Base-by-base conservation (phyloP, 148 eudicot species). In the Nyssa sinensis region DNA sequence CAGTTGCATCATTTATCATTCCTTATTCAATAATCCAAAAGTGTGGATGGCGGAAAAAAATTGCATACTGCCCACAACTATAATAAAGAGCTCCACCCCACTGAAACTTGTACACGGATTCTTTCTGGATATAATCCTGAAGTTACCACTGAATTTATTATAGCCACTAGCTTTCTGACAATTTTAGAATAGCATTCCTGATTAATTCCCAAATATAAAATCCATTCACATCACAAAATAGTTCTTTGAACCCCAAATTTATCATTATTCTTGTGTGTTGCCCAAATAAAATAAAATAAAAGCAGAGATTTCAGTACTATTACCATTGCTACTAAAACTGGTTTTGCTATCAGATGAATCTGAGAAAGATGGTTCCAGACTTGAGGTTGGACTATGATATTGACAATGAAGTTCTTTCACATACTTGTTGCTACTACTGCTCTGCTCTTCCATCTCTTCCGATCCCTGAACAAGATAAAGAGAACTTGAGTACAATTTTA, bases 361-460 rank as follows among this genome's bases (percentile, higher is more conserved):
- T 14, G 93, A 87, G 74, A 81, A 74, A 69, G 89, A 90, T 44
- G 87, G 84, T 70, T 84, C 88, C 67, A 80, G 83, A 84, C 83
- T 81, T 37, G 85, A 78, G 47, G 60, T 68, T 68, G 77, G 64
- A 58, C 75, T 66, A 59, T 67, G 49, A 66, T 77, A 77, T 37
- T 16, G 87, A 32, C 27, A 55, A 70, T 79, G 67, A 44, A 65
- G 81, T 70, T 86, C 84, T 61, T 72, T 69, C 58, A 72, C 75
- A 64, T 41, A 68, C 51, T 77, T 84, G 81, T 29, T 63, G 30
- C 83, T 75, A 78, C 65, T 73, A 66, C 51, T 67, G 66, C 51
- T 75, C 34, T 77, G 81, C 61, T 77, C 86, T 71, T 85, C 85
- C 33, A 67, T 35, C 73, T 71, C 90, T 75, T 81, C 84, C 73